Evolutionary conservation across 371 early-diverging fungal genomes (phyloP).

Genomic region (Rhizopus arrhizus): DNA sequence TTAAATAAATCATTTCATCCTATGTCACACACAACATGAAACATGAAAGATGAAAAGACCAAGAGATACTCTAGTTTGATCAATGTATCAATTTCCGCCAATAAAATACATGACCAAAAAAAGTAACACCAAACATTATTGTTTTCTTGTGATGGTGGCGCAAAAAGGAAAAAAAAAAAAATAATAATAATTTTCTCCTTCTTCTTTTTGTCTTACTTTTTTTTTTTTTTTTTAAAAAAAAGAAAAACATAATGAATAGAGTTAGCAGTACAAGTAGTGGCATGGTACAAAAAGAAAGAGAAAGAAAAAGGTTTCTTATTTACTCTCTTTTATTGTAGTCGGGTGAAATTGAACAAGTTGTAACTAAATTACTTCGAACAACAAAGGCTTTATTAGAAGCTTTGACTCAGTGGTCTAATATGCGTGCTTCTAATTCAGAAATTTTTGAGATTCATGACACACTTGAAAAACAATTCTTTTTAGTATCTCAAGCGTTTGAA

Average conservation of each 20-base stretch:
- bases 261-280: slow-evolving; percentile 16
- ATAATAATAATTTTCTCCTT: slow-evolving; percentile 9
- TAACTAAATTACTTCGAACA: slow-evolving; percentile 61
- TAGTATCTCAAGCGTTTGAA: slow-evolving; percentile 60
- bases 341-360: slow-evolving; percentile 63
- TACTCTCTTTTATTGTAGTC: slow-evolving; percentile 22
- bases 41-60: too few relatives aligned
- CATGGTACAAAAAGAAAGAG: slow-evolving; percentile 20
- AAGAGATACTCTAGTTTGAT: too few relatives aligned
- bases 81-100: slow-evolving; percentile 89
- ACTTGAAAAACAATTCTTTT: slow-evolving; percentile 58
- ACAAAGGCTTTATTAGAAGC: slow-evolving; percentile 63
- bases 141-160: not conserved
- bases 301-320: not conserved
- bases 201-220: slow-evolving; percentile 8
- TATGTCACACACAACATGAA: too few relatives aligned
- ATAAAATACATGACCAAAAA: slow-evolving; percentile 46
- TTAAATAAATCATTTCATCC: not conserved
- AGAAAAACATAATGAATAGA: slow-evolving; percentile 22
- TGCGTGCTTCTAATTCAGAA: slow-evolving; percentile 47
- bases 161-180: slow-evolving; percentile 8
- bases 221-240: not conserved
- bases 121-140: slow-evolving; percentile 2
- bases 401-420: slow-evolving; percentile 60
- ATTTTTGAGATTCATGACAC: slow-evolving; percentile 62